phyloP scores from a whole-genome alignment of 495 filamentous ascomycete genomes.

The Penicillium paradoxum region DNA sequence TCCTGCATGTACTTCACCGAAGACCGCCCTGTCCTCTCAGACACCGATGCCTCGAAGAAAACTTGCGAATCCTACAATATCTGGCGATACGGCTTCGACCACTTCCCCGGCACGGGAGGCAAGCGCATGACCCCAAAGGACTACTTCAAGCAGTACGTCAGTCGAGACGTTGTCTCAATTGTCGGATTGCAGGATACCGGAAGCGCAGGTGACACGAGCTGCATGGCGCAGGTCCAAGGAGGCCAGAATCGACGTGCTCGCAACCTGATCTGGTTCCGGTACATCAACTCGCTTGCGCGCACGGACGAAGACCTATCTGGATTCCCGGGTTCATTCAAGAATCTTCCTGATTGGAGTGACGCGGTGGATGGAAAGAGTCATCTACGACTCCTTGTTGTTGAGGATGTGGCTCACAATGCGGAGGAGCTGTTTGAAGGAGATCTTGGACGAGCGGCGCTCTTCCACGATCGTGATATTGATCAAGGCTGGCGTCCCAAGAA shows the following conservation, averaged over 20 bases:
- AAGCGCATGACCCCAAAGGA: slow-evolving; percentile 12
- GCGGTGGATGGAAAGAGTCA: slow-evolving; percentile 13
- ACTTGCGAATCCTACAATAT: slow-evolving; percentile 5
- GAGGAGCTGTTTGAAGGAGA: slow-evolving; percentile 7
- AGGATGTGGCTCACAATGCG: slow-evolving; percentile 14
- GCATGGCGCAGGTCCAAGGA: slow-evolving; percentile 13
- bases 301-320: slow-evolving; percentile 14
- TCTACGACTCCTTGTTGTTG: slow-evolving; percentile 13
- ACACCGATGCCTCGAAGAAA: slow-evolving; percentile 2
- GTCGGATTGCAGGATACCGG: slow-evolving; percentile 13
- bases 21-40: slow-evolving; percentile 9
- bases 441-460: slow-evolving; percentile 12
- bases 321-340: slow-evolving; percentile 10
- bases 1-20: slow-evolving; percentile 17
- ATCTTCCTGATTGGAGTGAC: slow-evolving; percentile 16
- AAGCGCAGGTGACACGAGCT: slow-evolving; percentile 12
- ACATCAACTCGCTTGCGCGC: slow-evolving; percentile 14
- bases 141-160: slow-evolving; percentile 15
- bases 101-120: slow-evolving; percentile 13
- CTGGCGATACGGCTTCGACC: slow-evolving; percentile 16
- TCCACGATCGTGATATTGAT: slow-evolving; percentile 6
- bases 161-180: slow-evolving; percentile 12
- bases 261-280: slow-evolving; percentile 16
- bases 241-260: slow-evolving; percentile 11
- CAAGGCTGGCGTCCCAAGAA: slow-evolving; percentile 11